phyloP scores from a whole-genome alignment of 768 basidiomycete species.

The Rhizopogon vinicolor region DNA sequence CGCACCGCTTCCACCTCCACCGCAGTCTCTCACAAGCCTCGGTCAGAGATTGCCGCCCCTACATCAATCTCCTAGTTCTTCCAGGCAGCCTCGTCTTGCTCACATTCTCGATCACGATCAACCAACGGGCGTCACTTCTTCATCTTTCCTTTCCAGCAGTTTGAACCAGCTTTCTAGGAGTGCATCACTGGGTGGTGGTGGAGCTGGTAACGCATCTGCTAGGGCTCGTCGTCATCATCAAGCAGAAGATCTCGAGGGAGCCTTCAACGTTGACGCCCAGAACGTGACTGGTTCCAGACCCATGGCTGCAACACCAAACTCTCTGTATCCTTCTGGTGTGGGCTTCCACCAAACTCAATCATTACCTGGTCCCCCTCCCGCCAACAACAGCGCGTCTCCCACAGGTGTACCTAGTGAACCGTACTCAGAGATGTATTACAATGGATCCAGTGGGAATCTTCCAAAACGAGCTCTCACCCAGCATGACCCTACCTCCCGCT shows the following conservation, averaged over 20 bases:
- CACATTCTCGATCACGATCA: constrained; percentile 67
- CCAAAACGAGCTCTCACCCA: constrained; percentile 54
- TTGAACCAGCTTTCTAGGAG: constrained; percentile 61
- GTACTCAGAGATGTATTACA: constrained; percentile 61
- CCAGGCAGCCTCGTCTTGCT: constrained; percentile 58
- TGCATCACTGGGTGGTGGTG: constrained; percentile 54
- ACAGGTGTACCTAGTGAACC: constrained; percentile 34
- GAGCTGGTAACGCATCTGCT: constrained; percentile 35
- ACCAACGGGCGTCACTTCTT: constrained; percentile 37
- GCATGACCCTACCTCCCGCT: constrained; percentile 48
- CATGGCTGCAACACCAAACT: constrained; percentile 28
- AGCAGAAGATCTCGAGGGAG: constrained; percentile 63
- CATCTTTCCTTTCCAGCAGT: constrained; percentile 44
- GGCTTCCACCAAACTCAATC: constrained; percentile 53
- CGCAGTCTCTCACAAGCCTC: constrained; percentile 34
- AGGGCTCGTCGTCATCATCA: constrained; percentile 63
- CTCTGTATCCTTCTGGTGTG: constrained; percentile 57
- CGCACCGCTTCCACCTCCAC: constrained; percentile 39
- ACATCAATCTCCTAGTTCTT: constrained; percentile 41
- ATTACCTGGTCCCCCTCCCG: constrained; percentile 23
- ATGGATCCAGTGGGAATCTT: constrained; percentile 39
- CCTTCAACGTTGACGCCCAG: constrained; percentile 34
- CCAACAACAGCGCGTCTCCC: constrained; percentile 32
- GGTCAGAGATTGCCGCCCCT: constrained; percentile 45
- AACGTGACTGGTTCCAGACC: constrained; percentile 14